These are phyloP conservation scores for Penicillium robsamsonii DNA, from an alignment of 495 filamentous ascomycete genomes.

Conservation along the genomic window DNA sequence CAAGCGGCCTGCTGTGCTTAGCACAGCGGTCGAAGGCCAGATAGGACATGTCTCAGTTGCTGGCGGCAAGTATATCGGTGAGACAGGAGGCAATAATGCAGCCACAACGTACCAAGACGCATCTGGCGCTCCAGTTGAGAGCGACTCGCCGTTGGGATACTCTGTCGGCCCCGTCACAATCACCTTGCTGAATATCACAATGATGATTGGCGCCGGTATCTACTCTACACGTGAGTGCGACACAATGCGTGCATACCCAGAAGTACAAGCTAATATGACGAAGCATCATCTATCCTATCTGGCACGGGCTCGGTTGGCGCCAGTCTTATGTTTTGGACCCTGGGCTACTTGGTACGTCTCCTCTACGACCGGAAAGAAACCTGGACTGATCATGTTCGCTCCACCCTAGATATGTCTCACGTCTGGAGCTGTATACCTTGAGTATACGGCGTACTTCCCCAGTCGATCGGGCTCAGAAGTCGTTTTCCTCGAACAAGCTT, in stretches of 20 bases:
- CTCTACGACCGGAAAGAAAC: background rate
- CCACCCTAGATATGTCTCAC: slow-evolving; percentile 49
- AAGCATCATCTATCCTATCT: slow-evolving; percentile 48
- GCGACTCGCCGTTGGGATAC: slow-evolving; percentile 52
- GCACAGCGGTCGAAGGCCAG: background rate
- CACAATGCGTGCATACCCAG: background rate
- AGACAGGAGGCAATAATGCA: slow-evolving; percentile 48
- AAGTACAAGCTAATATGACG: background rate
- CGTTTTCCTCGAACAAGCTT: slow-evolving; percentile 58
- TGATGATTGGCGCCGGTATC: slow-evolving; percentile 58
- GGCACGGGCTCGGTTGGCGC: slow-evolving; percentile 54
- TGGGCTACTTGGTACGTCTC: slow-evolving; percentile 42
- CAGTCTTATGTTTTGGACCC: slow-evolving; percentile 49
- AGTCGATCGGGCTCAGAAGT: slow-evolving; percentile 54
- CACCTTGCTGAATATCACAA: slow-evolving; percentile 54
- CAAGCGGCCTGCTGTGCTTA: background rate
- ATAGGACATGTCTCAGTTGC: background rate
- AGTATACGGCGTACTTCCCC: slow-evolving; percentile 53
- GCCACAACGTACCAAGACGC: slow-evolving; percentile 53
- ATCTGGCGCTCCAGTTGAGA: slow-evolving; percentile 53
- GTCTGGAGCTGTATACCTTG: slow-evolving; percentile 48
- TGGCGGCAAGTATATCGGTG: slow-evolving; percentile 33
- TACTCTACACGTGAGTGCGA: slow-evolving; percentile 44
- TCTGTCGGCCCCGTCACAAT: slow-evolving; percentile 50
- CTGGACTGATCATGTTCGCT: background rate